Conservation (phyloP, 805 yeast genomes). For the Pichia paraexigua region DNA sequence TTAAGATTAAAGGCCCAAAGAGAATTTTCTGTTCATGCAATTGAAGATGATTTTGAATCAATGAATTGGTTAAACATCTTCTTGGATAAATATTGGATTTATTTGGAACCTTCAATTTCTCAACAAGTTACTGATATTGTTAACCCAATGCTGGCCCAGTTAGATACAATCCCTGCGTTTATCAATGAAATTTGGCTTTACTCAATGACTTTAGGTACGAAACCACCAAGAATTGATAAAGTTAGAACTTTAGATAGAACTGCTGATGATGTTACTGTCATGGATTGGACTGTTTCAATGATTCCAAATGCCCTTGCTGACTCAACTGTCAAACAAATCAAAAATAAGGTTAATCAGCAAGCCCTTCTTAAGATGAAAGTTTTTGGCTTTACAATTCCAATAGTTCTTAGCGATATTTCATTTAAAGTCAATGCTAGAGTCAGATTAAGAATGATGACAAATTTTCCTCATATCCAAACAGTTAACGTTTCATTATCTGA, state of each 20-base stretch:
- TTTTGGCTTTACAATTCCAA: conserved; percentile 80
- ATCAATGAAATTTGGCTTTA: conserved; percentile 79
- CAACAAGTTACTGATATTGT: conserved; percentile 80
- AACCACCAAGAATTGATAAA: conserved; percentile 87
- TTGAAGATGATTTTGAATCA: conserved; percentile 86
- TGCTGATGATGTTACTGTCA: conserved; percentile 86
- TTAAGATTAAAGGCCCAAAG: conserved; percentile 79
- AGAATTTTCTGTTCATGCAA: conserved; percentile 69
- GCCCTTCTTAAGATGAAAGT: conserved; percentile 67
- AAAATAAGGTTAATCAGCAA: conserved; percentile 76
- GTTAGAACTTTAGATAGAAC: conserved; percentile 89
- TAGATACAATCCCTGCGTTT: conserved; percentile 68
- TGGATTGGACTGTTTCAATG: conserved; percentile 95
- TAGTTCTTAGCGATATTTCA: conserved; percentile 71
- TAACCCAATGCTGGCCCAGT: conserved; percentile 72
- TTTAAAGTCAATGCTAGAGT: conserved; percentile 70
- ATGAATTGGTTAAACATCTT: conserved; percentile 94
- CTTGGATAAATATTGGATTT: conserved; percentile 86
- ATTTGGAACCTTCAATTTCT: conserved; percentile 80
- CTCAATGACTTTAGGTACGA: conserved; percentile 85
- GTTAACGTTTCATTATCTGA: conserved; percentile 78
- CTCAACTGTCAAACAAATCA: conserved; percentile 75
- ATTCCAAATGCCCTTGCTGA: conserved; percentile 88
- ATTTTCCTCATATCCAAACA: conserved; percentile 91
- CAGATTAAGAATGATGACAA: conserved; percentile 79